Evolutionary conservation across 2,329 filamentous ascomycete genomes (phyloP), one percentile per base, ranked within the genome.

Genomic region (Trichophyton rubrum): DNA sequence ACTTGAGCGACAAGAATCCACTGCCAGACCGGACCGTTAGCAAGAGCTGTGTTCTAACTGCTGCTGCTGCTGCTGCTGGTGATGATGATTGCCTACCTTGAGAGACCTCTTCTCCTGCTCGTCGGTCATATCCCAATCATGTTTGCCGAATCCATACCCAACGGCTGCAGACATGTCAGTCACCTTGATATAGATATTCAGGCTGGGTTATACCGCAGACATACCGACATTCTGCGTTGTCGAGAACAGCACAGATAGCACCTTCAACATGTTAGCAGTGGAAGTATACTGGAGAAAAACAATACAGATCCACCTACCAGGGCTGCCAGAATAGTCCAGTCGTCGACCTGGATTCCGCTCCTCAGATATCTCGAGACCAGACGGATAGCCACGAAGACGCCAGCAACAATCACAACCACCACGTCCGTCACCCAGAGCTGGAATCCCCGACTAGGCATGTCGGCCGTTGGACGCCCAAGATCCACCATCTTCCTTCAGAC

Each of bases 331-430:
- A 62, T 62, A 45, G 59, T 57, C 59, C 59, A 62, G 40, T 62
- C 61, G 55, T 62, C 61, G 3, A 55, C 38, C 56, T 53, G 43
- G 27, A 62, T 47, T n/a, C 56, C 38, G 20, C 59, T 56, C n/a
- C 61, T 38, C n/a, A 58, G 56, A 57, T 56, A 62, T 51, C 61
- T 62, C 20, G 58, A 59, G n/a, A 56, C 55, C 43, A 62, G 43
- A 22, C 61, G 53, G 27, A 62, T 40, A n/a, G 22, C 56, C 6
- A 62, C 61, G n/a, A 62, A 60, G 49, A 62, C 8, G 1, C 59
- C 61, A 22, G 61, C 45, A 22, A 62, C 38, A 17, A 60, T 43
- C 20, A 60, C 38, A 47, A 62, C 60, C 7, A 59, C 56, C 1
- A 47, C 43, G 9, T 53, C 24, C 8, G 60, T 45, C 13, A 60